Evolutionary conservation across 1,139 yeast genomes (phyloP), one percentile per base, ranked within the genome.

Genomic region (Candida sp.): DNA sequence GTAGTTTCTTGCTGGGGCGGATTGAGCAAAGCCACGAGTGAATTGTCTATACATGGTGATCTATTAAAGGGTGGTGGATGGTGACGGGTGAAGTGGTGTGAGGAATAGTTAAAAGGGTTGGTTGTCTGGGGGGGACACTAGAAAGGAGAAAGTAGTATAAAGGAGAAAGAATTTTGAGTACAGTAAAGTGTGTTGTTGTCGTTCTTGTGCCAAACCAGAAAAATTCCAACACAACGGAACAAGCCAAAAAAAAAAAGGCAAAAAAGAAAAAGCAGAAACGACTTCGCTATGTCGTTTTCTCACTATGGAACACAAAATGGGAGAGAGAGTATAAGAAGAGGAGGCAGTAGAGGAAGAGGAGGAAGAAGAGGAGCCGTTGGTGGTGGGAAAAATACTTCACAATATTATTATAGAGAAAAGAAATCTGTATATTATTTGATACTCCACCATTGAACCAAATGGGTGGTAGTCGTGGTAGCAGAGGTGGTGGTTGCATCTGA

Each of bases 11-110:
- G 70, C 74, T 33, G 72, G 67, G 49, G 69, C 61, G 54, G 78
- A 62, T 51, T 74, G 63, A 53, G 74, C 65, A 58, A 78, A 76
- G 53, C 76, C 73, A 66, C 81, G 78, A 61, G 69, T 67, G 61
- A 76, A 73, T 70, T 75, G 80, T 66, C 68, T 73, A 63, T 63
- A 49, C 54, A 51, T 57, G 34, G 26, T 30, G 38, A 25, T 35
- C 17, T 17, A 17, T 17, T 17, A 17, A 17, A 17, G 17, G 48
- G 28, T 8, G 40, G 41, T 23, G 17, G 37, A n/a, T 11, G 39
- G 45, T 27, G n/a, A n/a, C n/a, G n/a, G n/a, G n/a, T n/a, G n/a
- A n/a, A n/a, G 25, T 28, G 32, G 44, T 30, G 33, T 9, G 6
- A 8, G 22, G 49, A 45, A 48, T 39, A 51, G 49, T 28, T 50